Conservation (phyloP, 768 basidiomycete species). For the Hemileccinum impolitum region DNA sequence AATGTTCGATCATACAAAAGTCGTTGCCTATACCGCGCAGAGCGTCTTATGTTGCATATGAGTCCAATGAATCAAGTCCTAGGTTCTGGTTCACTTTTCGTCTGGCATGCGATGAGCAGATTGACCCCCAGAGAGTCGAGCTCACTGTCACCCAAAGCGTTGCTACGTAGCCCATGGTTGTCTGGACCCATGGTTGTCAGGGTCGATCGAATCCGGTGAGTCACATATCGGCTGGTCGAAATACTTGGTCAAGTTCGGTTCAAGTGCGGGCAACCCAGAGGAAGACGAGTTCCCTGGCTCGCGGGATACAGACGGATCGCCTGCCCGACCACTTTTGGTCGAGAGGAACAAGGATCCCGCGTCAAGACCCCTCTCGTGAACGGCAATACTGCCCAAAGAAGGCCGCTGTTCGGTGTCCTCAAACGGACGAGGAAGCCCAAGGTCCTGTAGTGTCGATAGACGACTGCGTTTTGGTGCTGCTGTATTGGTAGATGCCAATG, state of each 20-base stretch:
- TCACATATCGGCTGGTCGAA: conserved; percentile 19
- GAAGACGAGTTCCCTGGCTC: background rate
- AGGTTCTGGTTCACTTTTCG: background rate
- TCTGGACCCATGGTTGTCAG: background rate
- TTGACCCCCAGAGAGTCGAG: background rate
- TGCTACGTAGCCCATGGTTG: background rate
- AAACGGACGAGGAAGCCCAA: conserved; percentile 20
- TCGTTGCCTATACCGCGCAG: background rate
- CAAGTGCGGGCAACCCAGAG: background rate
- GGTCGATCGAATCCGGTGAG: conserved; percentile 18
- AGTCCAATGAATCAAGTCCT: background rate
- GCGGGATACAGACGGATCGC: background rate
- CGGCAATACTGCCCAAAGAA: background rate
- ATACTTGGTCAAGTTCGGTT: conserved; percentile 1
- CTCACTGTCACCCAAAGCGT: background rate
- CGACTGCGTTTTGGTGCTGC: background rate
- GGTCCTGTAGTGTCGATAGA: conserved; percentile 14
- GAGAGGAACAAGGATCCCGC: conserved; percentile 6
- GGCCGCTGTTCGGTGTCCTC: conserved; percentile 7
- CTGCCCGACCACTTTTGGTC: background rate
- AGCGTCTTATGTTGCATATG: background rate
- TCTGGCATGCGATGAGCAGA: background rate
- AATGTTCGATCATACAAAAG: background rate
- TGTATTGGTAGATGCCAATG: conserved; percentile 13
- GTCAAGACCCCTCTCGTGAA: conserved; percentile 21